Percentiles rank a stretch among this genome's conserved stretches.
Conservation (phyloP, 2,329 filamentous ascomycete species). For the Colletotrichum gloeosporioides region DNA sequence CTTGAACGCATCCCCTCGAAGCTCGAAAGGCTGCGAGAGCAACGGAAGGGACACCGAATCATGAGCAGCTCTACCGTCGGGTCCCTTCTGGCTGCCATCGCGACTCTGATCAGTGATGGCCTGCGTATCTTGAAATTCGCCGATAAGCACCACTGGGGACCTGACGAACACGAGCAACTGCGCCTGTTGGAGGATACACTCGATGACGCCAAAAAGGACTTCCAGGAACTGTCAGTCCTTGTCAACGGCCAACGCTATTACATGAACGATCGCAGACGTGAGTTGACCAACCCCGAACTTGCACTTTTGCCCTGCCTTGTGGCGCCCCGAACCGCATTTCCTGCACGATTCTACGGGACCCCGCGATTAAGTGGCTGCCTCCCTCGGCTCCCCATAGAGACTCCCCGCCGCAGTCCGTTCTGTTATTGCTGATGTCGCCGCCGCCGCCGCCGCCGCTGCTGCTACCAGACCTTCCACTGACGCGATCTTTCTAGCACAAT, state of each 20-base stretch:
- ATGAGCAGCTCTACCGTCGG: slow-evolving; percentile 60
- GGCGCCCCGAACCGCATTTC: not conserved
- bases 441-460: not conserved
- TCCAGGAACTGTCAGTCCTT: slow-evolving; percentile 60
- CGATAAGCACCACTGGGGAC: slow-evolving; percentile 64
- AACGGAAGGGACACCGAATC: slow-evolving; percentile 22
- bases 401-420: not conserved
- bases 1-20: not conserved
- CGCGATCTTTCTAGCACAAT: slow-evolving; percentile 45
- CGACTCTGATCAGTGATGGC: slow-evolving; percentile 56
- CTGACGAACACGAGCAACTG: slow-evolving; percentile 65
- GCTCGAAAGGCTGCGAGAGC: slow-evolving; percentile 11
- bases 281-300: slow-evolving; percentile 28
- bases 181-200: slow-evolving; percentile 59
- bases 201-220: slow-evolving; percentile 65
- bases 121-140: slow-evolving; percentile 60
- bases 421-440: not conserved
- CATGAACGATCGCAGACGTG: slow-evolving; percentile 60
- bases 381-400: not conserved
- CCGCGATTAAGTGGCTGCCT: slow-evolving; percentile 4
- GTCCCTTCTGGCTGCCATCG: slow-evolving; percentile 62
- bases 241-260: slow-evolving; percentile 64
- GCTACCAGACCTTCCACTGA: slow-evolving; percentile 16
- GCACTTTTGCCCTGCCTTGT: not conserved
- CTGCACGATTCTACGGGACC: not conserved